Percentiles rank a stretch among this genome's conserved stretches.
Evolutionary conservation across 2,329 filamentous ascomycete species (phyloP).

Genomic region (Pestalotiopsis sp.): DNA sequence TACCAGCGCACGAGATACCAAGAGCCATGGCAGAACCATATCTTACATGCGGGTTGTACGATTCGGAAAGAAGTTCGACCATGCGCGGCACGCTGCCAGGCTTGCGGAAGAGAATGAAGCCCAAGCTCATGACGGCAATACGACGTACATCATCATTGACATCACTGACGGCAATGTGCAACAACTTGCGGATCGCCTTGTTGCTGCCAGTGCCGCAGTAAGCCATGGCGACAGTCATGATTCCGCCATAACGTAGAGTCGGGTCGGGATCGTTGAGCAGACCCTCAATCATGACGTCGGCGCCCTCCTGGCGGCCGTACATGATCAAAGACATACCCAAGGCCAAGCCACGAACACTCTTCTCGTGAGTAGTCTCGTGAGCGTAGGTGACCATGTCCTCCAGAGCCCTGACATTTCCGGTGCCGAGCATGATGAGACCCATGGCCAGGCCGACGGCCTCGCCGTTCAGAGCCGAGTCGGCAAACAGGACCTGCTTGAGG

Average conservation of each 20-base stretch:
- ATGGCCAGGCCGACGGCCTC: conserved; percentile 95
- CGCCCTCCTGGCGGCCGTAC: conserved; percentile 93
- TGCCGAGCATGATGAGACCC: conserved; percentile 97
- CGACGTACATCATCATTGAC: conserved; percentile 97
- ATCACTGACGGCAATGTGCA: conserved; percentile 96
- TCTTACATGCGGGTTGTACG: conserved; percentile 97
- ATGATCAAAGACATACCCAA: conserved; percentile 98
- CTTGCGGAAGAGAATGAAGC: conserved; percentile 98
- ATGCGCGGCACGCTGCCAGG: conserved; percentile 95
- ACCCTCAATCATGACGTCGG: conserved; percentile 91
- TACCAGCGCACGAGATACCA: conserved; percentile 96
- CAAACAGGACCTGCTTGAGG: conserved; percentile 84
- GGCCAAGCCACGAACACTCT: conserved; percentile 94
- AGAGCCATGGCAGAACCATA: conserved; percentile 98
- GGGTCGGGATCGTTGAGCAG: conserved; percentile 92
- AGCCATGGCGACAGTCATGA: conserved; percentile 96
- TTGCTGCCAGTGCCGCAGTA: conserved; percentile 98
- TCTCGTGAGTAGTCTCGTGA: conserved; percentile 97
- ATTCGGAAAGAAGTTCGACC: conserved; percentile 97
- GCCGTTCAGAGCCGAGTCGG: conserved; percentile 93
- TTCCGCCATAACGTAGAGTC: conserved; percentile 92
- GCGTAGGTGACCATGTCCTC: conserved; percentile 98
- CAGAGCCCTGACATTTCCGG: conserved; percentile 89
- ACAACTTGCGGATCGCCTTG: conserved; percentile 93
- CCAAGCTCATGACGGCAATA: conserved; percentile 95